Evolutionary conservation across 1,284 basidiomycete genomes (phyloP).

Genomic region (Malassezia furfur): DNA sequence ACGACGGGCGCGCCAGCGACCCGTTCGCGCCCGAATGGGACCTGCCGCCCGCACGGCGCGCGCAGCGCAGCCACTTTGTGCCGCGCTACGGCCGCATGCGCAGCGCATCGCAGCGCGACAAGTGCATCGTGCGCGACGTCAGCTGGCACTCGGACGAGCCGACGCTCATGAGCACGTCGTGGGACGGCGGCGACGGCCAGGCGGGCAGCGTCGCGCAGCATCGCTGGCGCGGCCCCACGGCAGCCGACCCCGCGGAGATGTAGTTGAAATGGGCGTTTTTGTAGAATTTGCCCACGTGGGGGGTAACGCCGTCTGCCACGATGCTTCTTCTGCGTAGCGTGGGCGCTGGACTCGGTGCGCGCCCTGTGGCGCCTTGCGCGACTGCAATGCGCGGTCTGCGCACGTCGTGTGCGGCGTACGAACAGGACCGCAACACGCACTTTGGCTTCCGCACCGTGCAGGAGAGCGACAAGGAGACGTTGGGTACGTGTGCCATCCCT

Average conservation of each 20-base stretch:
- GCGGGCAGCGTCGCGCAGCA: slow-evolving; percentile 26
- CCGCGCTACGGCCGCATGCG: neutral
- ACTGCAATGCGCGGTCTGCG: no score
- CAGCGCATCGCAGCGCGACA: neutral
- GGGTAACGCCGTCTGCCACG: no score
- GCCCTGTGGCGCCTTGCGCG: neutral
- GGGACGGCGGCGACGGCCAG: slow-evolving; percentile 55
- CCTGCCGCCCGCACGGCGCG: neutral
- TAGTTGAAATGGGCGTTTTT: neutral
- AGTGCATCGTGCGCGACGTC: slow-evolving; percentile 67
- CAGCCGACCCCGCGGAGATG: neutral
- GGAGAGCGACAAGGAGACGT: slow-evolving; percentile 60
- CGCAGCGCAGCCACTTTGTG: neutral
- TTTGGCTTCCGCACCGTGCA: slow-evolving; percentile 85
- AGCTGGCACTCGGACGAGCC: slow-evolving; percentile 84
- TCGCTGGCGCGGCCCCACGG: neutral
- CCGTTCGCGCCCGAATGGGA: slow-evolving; percentile 21
- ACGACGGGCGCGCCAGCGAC: slow-evolving; percentile 23
- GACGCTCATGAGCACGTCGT: slow-evolving; percentile 78
- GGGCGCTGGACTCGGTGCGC: neutral
- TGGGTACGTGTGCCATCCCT: slow-evolving; percentile 48
- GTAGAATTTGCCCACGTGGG: neutral
- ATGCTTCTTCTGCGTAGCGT: neutral
- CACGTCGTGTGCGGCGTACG: neutral
- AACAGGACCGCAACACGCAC: slow-evolving; percentile 53